Evolutionary conservation across 805 yeast species (phyloP), one percentile per base, ranked within the genome.

Genomic region (Vanderwaltozyma tropicalis): DNA sequence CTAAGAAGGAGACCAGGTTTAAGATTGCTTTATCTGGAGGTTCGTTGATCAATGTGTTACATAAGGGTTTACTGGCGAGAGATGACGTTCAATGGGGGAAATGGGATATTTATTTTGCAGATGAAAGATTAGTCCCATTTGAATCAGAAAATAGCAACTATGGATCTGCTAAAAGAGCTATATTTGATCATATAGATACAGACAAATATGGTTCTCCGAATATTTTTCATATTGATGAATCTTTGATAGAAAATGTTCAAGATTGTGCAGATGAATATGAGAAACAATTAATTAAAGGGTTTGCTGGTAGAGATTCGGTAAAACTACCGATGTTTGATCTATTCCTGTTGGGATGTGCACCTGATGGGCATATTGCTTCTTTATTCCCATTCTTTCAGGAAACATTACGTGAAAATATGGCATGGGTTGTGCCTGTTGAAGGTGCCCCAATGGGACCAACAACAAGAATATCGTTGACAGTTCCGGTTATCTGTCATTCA

Each of bases 351-450:
- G 96, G 96, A 14, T 87, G 96, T 68, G 96, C 96, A 1, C 96
- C 96, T 2, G 96, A 88, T 59, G 96, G 96, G 17, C 96, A 88
- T 59, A 83, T 85, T 52, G 95, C 95, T 35, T 84, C 94, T 14
- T 69, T 88, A 38, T 88, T 88, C 68, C 96, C 96, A 14, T 78
- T 80, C 53, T 62, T 60, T 39, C 88, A 83, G 50, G 88, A 82
- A 45, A 79, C 81, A 37, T 64, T 88, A 46, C 71, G 96, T 52
- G 96, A 88, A 57, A 72, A 79, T 41, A 71, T 80, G 47, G 96
- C 95, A 1, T 88, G 96, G 96, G 87, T 87, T 47, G 80, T 84
- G 24, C 89, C 95, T 0, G 89, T 87, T 15, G 80, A 74, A 45
- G 81, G 85, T 43, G 94, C 95, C 0, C 96, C 96, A 22, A 70